phyloP scores from a whole-genome alignment of 352 stramenopile species.

The Aphanomyces cochlioides region DNA sequence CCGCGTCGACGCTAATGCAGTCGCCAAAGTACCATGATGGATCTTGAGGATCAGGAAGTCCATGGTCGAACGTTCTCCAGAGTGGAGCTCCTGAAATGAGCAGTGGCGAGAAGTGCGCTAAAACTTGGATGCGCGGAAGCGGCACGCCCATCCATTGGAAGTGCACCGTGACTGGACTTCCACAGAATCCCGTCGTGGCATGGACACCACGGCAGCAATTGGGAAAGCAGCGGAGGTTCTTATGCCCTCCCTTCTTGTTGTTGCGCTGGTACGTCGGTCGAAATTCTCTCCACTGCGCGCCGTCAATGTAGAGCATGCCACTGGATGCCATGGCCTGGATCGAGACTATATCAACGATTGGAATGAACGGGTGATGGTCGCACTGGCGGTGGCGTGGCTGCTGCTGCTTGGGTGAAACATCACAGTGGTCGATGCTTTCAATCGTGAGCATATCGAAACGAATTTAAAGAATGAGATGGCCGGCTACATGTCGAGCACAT shows the following conservation, averaged over 20 bases:
- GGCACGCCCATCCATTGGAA: conserved; percentile 38
- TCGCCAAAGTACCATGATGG: conserved; percentile 52
- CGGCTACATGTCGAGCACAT: too few species aligned
- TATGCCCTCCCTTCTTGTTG: conserved; percentile 88
- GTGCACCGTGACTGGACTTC: conserved; percentile 78
- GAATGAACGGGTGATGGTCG: too few species aligned
- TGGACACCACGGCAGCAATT: conserved; percentile 76
- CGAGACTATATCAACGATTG: too few species aligned
- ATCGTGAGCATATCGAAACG: too few species aligned
- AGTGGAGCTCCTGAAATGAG: background rate
- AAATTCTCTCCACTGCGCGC: conserved; percentile 36
- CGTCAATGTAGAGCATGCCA: background rate
- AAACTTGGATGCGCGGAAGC: background rate
- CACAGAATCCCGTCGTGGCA: conserved; percentile 82
- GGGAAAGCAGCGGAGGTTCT: conserved; percentile 86
- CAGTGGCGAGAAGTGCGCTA: conserved; percentile 3
- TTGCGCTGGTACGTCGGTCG: conserved; percentile 80
- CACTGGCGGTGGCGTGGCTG: too few species aligned
- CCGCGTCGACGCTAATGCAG: conserved; percentile 38
- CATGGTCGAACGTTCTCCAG: background rate
- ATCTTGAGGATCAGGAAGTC: conserved; percentile 65
- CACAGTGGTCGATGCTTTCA: too few species aligned
- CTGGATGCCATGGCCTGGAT: background rate
- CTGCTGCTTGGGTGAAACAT: too few species aligned
- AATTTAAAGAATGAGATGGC: too few species aligned